phyloP scores from a whole-genome alignment of 805 yeast species.

The Ogataea sp. region DNA sequence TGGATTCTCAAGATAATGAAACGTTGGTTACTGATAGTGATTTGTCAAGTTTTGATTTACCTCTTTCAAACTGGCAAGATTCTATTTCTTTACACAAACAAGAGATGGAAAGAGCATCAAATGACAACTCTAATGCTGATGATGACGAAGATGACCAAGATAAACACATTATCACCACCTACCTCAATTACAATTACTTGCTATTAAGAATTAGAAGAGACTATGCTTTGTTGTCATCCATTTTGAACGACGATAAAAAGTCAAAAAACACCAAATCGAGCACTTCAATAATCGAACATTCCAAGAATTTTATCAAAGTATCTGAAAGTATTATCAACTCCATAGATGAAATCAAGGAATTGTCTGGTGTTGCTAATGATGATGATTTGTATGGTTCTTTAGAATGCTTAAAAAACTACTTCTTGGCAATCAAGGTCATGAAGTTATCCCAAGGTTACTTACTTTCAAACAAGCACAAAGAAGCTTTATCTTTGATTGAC shows the following conservation, averaged over 20 bases:
- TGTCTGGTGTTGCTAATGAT: conserved; percentile 91
- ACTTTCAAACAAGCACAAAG: conserved; percentile 30
- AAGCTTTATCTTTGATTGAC: conserved; percentile 38
- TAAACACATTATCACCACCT: conserved; percentile 68
- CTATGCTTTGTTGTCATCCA: conserved; percentile 27
- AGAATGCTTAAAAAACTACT: conserved; percentile 38
- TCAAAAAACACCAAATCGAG: conserved; percentile 13
- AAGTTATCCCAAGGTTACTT: conserved; percentile 39
- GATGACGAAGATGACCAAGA: conserved; percentile 54
- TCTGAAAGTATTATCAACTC: conserved; percentile 45
- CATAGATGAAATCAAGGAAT: conserved; percentile 53
- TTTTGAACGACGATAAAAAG: conserved; percentile 22
- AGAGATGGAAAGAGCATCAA: conserved; percentile 37
- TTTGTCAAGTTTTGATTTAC: conserved; percentile 44
- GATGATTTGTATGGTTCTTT: conserved; percentile 56
- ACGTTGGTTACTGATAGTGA: conserved; percentile 25
- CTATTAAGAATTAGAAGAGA: conserved; percentile 72
- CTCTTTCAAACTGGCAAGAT: conserved; percentile 61
- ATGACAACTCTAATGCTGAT: conserved; percentile 26
- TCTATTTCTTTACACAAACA: conserved; percentile 51
- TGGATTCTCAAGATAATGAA: conserved; percentile 28
- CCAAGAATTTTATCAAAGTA: conserved; percentile 39
- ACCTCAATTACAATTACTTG: conserved; percentile 58
- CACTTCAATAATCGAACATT: conserved; percentile 19
- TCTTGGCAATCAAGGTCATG: conserved; percentile 33